phyloP scores from a whole-genome alignment of 768 basidiomycete species.

The Lentinula lateritia region DNA sequence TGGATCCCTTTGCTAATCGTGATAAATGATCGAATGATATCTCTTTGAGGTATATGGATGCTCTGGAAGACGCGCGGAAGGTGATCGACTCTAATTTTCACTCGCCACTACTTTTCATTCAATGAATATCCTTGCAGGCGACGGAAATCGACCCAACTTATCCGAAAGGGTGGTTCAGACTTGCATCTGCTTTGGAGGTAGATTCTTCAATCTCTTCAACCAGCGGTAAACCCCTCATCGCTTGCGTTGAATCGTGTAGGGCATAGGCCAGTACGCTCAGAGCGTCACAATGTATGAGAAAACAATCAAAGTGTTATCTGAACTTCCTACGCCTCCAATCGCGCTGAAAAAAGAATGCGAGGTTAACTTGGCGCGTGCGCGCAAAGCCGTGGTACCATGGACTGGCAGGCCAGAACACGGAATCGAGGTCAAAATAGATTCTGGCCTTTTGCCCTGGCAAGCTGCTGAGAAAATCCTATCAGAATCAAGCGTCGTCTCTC shows the following conservation, averaged over 20 bases:
- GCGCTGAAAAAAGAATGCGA: constrained; percentile 12
- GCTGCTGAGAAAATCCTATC: constrained; percentile 7
- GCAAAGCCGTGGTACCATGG: neutral
- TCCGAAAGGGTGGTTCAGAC: constrained; percentile 13
- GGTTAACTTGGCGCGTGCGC: constrained; percentile 7
- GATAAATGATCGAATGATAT: neutral
- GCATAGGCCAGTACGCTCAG: neutral
- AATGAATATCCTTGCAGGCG: constrained; percentile 9
- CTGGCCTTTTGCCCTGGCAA: constrained; percentile 15
- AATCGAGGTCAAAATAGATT: neutral
- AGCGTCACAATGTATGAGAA: constrained; percentile 11
- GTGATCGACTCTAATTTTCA: constrained; percentile 1
- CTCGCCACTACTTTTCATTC: neutral
- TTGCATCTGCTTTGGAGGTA: constrained; percentile 15
- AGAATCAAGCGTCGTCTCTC: neutral
- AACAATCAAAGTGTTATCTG: constrained; percentile 11
- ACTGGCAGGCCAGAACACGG: neutral
- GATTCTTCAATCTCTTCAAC: neutral
- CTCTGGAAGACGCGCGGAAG: constrained; percentile 12
- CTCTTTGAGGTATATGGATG: constrained; percentile 12
- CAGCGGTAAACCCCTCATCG: neutral
- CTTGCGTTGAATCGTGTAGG: neutral
- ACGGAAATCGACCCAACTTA: constrained; percentile 17
- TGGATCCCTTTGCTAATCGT: neutral
- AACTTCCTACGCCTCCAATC: constrained; percentile 3